These are phyloP conservation scores for Eruca vesicaria DNA, from an alignment of 441 rosid species.

Conservation along the genomic window DNA sequence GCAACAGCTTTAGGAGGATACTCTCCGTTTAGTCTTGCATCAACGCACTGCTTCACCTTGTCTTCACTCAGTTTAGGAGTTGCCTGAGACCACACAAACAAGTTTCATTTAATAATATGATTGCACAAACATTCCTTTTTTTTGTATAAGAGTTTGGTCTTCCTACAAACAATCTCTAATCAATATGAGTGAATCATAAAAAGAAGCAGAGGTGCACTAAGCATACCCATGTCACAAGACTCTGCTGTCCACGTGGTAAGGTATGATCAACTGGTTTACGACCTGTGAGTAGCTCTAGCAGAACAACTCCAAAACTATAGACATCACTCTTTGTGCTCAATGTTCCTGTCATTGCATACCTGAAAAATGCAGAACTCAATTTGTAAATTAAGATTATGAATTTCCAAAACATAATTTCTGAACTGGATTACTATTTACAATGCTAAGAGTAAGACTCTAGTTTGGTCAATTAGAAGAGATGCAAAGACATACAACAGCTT, in stretches of 20 bases:
- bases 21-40: constrained; percentile 53
- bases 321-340: constrained; percentile 63
- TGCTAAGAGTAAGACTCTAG: background rate
- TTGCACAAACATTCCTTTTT: background rate
- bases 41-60: constrained; percentile 62
- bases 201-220: background rate
- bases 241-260: constrained; percentile 67
- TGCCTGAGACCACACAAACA: constrained; percentile 42
- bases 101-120: background rate
- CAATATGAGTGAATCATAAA: constrained; percentile 1
- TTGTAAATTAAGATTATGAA: background rate
- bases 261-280: too few species aligned
- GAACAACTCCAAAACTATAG: constrained; percentile 64
- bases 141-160: background rate
- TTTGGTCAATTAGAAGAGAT: background rate
- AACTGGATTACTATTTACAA: too few species aligned
- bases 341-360: constrained; percentile 65
- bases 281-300: constrained; percentile 63
- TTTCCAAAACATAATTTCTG: too few species aligned
- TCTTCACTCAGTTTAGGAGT: constrained; percentile 72
- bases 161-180: background rate
- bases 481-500: background rate
- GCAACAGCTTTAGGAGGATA: constrained; percentile 67
- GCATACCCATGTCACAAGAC: constrained; percentile 72
- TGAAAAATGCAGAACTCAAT: constrained; percentile 20